Percentiles rank a stretch among this genome's conserved stretches.
Conservation (phyloP, 768 basidiomycete genomes). For the Porpolomopsis calyptriformis region DNA sequence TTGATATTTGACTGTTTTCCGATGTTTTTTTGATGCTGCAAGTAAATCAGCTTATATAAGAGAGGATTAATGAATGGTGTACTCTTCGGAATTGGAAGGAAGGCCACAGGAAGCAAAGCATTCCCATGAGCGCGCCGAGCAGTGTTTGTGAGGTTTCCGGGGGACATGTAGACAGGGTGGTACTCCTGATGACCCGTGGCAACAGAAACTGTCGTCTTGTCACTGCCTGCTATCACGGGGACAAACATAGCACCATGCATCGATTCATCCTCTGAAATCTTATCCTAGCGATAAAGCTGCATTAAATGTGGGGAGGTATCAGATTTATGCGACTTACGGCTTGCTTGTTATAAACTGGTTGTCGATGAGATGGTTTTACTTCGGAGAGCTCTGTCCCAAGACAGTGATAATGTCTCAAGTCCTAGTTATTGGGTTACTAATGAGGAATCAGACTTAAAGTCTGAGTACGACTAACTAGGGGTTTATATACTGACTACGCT, state of each 20-base stretch:
- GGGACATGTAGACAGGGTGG: constrained; percentile 24
- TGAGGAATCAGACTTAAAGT: no score
- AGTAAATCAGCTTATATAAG: not conserved
- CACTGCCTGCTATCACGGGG: constrained; percentile 24
- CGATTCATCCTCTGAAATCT: constrained; percentile 14
- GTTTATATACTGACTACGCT: no score
- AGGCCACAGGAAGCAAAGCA: constrained; percentile 20
- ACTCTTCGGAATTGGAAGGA: constrained; percentile 29
- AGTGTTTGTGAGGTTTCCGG: constrained; percentile 21
- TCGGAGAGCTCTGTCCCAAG: no score
- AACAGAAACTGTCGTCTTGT: constrained; percentile 34
- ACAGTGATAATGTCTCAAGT: no score
- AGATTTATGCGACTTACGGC: constrained; percentile 17
- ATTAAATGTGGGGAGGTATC: not conserved
- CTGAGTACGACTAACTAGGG: no score
- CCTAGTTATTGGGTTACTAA: no score
- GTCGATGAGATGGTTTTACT: no score
- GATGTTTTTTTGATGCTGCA: constrained; percentile 11
- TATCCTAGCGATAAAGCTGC: constrained; percentile 15
- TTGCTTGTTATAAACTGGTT: no score
- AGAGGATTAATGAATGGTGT: constrained; percentile 1
- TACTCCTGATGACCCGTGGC: constrained; percentile 30
- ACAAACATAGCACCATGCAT: constrained; percentile 24
- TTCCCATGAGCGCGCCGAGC: constrained; percentile 22
- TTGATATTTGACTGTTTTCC: constrained; percentile 9